These are phyloP conservation scores for Penicillium steckii DNA, from an alignment of 495 filamentous ascomycete genomes.

Conservation along the genomic window DNA sequence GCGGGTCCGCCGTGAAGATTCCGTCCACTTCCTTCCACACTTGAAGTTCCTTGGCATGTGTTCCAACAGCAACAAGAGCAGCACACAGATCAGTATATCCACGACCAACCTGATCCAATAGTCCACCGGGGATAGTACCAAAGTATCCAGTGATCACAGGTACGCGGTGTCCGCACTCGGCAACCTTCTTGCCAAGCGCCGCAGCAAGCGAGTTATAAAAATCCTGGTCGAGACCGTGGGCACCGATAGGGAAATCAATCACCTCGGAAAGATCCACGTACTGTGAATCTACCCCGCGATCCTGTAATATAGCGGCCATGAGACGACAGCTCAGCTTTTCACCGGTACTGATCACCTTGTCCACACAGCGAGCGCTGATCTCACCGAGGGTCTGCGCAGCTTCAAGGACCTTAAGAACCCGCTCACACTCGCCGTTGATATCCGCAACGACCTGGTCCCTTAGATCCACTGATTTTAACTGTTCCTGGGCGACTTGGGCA, in stretches of 20 bases:
- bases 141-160: conserved; percentile 87
- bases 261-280: conserved; percentile 84
- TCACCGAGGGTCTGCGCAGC: conserved; percentile 61
- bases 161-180: conserved; percentile 65
- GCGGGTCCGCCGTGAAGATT: conserved; percentile 85
- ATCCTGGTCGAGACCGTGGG: conserved; percentile 64
- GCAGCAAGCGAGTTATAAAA: conserved; percentile 76
- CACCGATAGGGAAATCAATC: conserved; percentile 57
- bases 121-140: conserved; percentile 76
- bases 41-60: conserved; percentile 76
- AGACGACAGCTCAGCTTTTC: conserved; percentile 91
- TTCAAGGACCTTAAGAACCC: conserved; percentile 57
- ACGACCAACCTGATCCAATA: conserved; percentile 76
- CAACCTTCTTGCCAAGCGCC: conserved; percentile 64
- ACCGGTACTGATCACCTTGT: conserved; percentile 87
- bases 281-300: conserved; percentile 73
- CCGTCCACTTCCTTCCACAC: conserved; percentile 95
- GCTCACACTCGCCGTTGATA: conserved; percentile 70
- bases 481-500: conserved; percentile 59
- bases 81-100: conserved; percentile 91
- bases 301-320: conserved; percentile 77
- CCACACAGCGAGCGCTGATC: conserved; percentile 78
- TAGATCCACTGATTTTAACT: conserved; percentile 61
- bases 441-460: conserved; percentile 54
- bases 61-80: conserved; percentile 75